Base-by-base conservation (phyloP, 192 early-diverging fungal species). In the Backusella circina region DNA sequence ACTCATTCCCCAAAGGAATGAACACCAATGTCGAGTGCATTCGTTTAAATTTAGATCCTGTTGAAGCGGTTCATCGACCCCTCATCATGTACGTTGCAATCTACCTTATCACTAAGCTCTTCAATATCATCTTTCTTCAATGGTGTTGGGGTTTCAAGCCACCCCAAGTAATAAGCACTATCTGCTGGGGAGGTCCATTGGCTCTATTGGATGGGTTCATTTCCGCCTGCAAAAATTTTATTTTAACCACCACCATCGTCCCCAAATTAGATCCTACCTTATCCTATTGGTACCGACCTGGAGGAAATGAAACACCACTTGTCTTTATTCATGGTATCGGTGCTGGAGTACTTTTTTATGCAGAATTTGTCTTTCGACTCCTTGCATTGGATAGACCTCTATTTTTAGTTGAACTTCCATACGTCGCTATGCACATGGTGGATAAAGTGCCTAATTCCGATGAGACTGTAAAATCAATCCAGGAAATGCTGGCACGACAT, bases 261-360 rank as follows among this genome's bases (percentile, higher is more conserved):
- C 54, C 13, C 30, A 31, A 65, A 31, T 31, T 66, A 15, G 16
- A 47, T 7, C 44, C 44, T 5, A 32, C 50, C n/a, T 15, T 70
- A 28, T 28, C 4, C 57, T 30, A 33, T 35, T 51, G 30, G 37
- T 41, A 35, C 10, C 61, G 39, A 67, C 67, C 50, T 12, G 65
- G 44, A 30, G 23, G 28, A 64, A 71, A n/a, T 51, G 81, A 30
- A 39, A 78, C 82, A 16, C 90, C 92, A 2, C 76, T 93, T 23
- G 84, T 93, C 0, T 91, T 91, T 47, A 86, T 92, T 30, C 92
- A 92, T 75, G 92, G 92, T 7, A 86, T 93, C 37, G 91, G 90
- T 8, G 79, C 87, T 57, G 91, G 92, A 10, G 51, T 91, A 5
- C 68, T 83, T 5, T 82, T 81, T 39, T 92, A 93, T 74, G 47